Base-by-base conservation (phyloP, 371 early-diverging fungal species). In the Nematocida parisii region DNA sequence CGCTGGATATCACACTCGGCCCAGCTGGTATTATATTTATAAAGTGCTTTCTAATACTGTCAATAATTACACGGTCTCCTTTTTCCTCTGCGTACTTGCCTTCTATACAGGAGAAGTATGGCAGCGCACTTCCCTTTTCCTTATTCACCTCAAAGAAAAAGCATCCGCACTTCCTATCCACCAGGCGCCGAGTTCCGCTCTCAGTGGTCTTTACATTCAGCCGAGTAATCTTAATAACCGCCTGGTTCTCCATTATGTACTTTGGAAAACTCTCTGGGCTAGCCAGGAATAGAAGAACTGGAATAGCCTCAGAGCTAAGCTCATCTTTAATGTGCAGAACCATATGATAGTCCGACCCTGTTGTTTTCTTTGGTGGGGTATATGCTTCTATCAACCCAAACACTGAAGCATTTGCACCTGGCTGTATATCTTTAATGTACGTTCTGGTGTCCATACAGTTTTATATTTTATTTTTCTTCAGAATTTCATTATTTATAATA, bases 101-200 rank as follows among this genome's bases (percentile, higher is more conserved):
- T 9, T 33, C 58, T 13, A 24, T 13, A 44, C 46, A 62, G 22
- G 18, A 13, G 11, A 40, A 40, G 42, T 75, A 66, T 15, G 66
- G 66, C 44, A 55, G 22, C n/a, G 44, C 3, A 7, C 5, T 18
- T 20, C 40, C 18, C 18, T 39, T 11, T 5, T 15, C 50, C 20
- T n/a, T 40, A 15, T 70, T 33, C 5, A 44, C 52, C 5, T 66
- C 20, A 54, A 75, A 75, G n/a, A 75, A 44, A 47, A 52, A 75
- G 50, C 42, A 62, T 24, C 75, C 75, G 1, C n/a, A 5, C 27
- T 75, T 64, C 18, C 75, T 20, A 58, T 67, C 67, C 24, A 75
- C 9, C 20, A 75, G 70, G 2, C 24, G 45, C 46, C 57, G n/a
- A 5, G 58, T 47, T 6, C 55, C 9, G 45, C 18, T 5, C 5